Conservation (phyloP, 176 grass and related monocot genomes). For the Alloteropsis semialata region DNA sequence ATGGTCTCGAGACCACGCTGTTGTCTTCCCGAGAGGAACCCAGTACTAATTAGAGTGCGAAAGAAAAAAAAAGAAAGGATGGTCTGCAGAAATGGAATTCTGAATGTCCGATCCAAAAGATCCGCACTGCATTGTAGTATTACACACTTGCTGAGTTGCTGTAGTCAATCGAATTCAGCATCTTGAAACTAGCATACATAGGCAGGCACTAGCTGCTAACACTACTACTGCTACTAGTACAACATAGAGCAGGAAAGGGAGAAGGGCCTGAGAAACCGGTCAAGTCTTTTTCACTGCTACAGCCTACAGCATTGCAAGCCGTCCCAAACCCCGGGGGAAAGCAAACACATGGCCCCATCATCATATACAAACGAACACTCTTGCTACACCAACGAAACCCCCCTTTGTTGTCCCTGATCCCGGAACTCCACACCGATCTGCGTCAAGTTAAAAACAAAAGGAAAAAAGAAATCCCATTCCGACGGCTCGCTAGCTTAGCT, state of each 20-base stretch:
- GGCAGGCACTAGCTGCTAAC: neutral
- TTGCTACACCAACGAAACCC: constrained; percentile 10
- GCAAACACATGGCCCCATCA: constrained; percentile 4
- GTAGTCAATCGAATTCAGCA: constrained; percentile 18
- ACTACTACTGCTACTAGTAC: neutral
- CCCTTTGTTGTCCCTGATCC: neutral
- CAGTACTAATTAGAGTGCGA: too few relatives aligned
- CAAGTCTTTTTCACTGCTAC: neutral
- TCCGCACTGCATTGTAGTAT: neutral
- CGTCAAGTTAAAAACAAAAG: constrained; percentile 27
- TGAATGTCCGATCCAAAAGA: neutral
- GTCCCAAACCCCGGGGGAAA: constrained; percentile 1
- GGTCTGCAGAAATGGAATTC: neutral
- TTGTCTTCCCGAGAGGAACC: too few relatives aligned
- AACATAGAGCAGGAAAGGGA: neutral
- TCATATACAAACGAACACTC: constrained; percentile 29
- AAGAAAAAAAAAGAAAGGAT: neutral
- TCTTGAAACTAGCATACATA: constrained; percentile 22
- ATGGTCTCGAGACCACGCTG: too few relatives aligned
- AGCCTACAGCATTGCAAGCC: neutral
- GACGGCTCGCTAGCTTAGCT: constrained; percentile 10
- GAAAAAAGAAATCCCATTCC: neutral
- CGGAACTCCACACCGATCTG: neutral
- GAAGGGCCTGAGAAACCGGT: neutral
- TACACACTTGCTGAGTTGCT: neutral